Conservation (phyloP, 495 filamentous ascomycete species). For the Penicillium cosmopolitanum region DNA sequence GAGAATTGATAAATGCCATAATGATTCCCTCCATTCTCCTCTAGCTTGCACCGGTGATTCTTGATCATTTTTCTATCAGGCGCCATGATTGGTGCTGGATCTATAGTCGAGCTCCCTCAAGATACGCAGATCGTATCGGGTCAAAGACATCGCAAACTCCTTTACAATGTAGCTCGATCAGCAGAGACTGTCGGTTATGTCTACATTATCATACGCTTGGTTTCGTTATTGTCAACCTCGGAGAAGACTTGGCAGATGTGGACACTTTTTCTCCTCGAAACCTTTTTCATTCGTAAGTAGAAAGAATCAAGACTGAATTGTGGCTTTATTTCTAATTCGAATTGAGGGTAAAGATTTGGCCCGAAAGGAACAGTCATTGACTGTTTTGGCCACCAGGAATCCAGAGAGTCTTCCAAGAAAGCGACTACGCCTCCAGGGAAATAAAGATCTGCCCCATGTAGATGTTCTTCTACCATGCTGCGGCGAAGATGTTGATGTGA, state of each 20-base stretch:
- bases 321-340: constrained; percentile 4
- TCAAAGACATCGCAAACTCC: constrained; percentile 25
- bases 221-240: constrained; percentile 12
- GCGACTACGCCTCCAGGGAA: constrained; percentile 29
- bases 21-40: not conserved
- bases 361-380: constrained; percentile 32
- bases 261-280: constrained; percentile 35
- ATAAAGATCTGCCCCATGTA: constrained; percentile 39
- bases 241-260: constrained; percentile 35
- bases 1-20: not conserved
- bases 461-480: constrained; percentile 55
- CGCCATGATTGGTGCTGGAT: constrained; percentile 12
- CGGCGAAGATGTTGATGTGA: constrained; percentile 51
- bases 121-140: constrained; percentile 20
- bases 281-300: constrained; percentile 32
- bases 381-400: constrained; percentile 23
- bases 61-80: not conserved
- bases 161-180: constrained; percentile 25
- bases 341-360: constrained; percentile 21
- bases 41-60: constrained; percentile 1
- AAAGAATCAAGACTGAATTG: not conserved
- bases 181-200: constrained; percentile 29
- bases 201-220: constrained; percentile 30
- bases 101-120: constrained; percentile 32
- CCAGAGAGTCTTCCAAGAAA: constrained; percentile 15